These are phyloP conservation scores for Phlyctochytrium arcticum DNA, from an alignment of 192 early-diverging fungal genomes.

Conservation along the genomic window DNA sequence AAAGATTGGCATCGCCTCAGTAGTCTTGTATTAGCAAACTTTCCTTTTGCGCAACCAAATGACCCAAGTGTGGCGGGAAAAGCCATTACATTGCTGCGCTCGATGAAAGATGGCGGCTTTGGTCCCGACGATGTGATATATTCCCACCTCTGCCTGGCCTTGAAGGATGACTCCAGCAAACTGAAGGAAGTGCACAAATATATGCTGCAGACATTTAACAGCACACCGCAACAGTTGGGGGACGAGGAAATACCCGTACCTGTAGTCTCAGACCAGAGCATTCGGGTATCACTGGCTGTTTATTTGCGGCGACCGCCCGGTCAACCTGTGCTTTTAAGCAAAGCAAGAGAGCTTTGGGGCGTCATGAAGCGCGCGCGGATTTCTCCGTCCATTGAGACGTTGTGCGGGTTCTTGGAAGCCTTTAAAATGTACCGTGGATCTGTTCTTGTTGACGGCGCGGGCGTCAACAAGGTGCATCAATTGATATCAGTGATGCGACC, in stretches of 20 bases:
- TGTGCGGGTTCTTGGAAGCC: conserved; percentile 9
- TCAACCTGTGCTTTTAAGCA: not conserved
- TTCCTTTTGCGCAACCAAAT: not conserved
- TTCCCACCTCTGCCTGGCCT: conserved; percentile 7
- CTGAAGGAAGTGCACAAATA: not conserved
- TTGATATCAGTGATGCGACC: not conserved
- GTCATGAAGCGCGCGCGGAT: not conserved
- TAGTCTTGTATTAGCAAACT: not conserved
- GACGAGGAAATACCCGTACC: too few relatives aligned
- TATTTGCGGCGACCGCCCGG: conserved; percentile 10
- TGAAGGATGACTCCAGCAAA: conserved; percentile 19
- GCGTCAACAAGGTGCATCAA: not conserved
- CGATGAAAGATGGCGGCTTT: conserved; percentile 4
- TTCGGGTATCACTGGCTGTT: conserved; percentile 8
- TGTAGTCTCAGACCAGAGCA: conserved; percentile 2
- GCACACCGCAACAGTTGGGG: too few relatives aligned
- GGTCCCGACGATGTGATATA: conserved; percentile 15
- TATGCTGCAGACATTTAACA: not conserved
- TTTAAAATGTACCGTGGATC: not conserved
- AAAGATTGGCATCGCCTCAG: conserved; percentile 21
- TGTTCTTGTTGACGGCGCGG: not conserved
- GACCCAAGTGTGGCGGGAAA: not conserved
- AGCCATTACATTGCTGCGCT: not conserved
- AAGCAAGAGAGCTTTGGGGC: conserved; percentile 7
- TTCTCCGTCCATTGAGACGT: not conserved